These are phyloP conservation scores for Austroboletus olivaceoglutinosus DNA, from an alignment of 1,284 basidiomycete genomes.

Conservation along the genomic window DNA sequence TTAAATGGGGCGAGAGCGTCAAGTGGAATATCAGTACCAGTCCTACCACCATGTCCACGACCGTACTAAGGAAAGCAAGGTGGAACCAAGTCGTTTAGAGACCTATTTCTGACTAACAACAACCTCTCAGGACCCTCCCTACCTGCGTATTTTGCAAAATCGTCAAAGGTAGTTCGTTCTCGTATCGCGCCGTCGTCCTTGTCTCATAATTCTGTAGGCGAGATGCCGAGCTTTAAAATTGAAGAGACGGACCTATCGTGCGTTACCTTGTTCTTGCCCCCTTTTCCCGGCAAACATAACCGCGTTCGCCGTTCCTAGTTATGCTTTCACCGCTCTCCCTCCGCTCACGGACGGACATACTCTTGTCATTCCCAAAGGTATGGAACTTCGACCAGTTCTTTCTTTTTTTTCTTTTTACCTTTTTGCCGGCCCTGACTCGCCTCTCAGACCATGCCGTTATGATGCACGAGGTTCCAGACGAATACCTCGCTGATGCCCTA, in stretches of 20 bases:
- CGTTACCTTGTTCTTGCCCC: slow-evolving; percentile 27
- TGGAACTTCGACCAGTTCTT: background rate
- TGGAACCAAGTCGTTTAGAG: background rate
- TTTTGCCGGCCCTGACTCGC: background rate
- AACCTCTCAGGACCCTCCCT: slow-evolving; percentile 41
- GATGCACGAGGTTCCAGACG: slow-evolving; percentile 77
- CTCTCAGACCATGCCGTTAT: slow-evolving; percentile 72
- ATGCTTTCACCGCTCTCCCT: slow-evolving; percentile 84
- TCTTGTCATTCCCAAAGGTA: slow-evolving; percentile 88
- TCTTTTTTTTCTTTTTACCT: no score
- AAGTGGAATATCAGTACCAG: no score
- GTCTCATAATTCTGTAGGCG: slow-evolving; percentile 40
- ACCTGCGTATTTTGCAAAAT: slow-evolving; percentile 88
- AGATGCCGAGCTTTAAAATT: slow-evolving; percentile 78
- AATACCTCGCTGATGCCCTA: slow-evolving; percentile 71
- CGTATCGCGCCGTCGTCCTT: no score
- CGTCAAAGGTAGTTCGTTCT: slow-evolving; percentile 60
- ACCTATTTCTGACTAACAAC: background rate
- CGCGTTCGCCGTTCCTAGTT: slow-evolving; percentile 31
- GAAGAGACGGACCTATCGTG: slow-evolving; percentile 73
- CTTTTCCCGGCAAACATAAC: background rate
- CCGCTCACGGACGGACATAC: slow-evolving; percentile 83
- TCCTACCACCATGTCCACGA: background rate
- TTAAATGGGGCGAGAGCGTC: no score
- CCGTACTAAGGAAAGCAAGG: slow-evolving; percentile 12